phyloP scores from a whole-genome alignment of 2,329 filamentous ascomycete species.

The Penicillium janthinellum region DNA sequence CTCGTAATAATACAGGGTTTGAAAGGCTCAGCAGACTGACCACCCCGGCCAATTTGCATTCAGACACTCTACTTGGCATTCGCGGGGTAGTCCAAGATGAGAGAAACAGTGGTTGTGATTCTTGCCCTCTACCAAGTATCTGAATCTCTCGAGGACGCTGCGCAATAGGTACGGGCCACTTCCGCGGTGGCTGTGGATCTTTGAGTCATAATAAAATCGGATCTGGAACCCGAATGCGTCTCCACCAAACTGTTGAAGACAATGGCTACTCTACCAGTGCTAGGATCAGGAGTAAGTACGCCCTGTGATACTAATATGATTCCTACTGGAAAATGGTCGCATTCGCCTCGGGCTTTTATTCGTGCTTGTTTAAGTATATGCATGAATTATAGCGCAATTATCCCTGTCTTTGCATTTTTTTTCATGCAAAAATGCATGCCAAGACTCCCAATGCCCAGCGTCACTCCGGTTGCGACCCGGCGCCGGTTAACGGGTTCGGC shows the following conservation, averaged over 20 bases:
- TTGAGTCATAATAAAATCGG: slow-evolving; percentile 3
- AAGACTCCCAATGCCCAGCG: slow-evolving; percentile 2
- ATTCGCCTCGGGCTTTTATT: background rate
- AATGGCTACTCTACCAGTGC: background rate
- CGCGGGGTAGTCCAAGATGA: background rate
- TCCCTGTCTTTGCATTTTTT: background rate
- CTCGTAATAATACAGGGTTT: slow-evolving; percentile 1
- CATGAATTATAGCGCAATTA: background rate
- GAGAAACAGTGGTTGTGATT: background rate
- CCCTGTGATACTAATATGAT: background rate
- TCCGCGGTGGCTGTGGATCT: slow-evolving; percentile 2
- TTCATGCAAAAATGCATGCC: background rate
- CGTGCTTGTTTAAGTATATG: background rate
- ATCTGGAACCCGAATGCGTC: slow-evolving; percentile 1
- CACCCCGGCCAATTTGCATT: background rate
- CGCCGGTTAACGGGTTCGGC: slow-evolving; percentile 10
- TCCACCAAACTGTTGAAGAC: background rate
- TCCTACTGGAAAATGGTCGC: background rate
- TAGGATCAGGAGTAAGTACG: too few relatives aligned
- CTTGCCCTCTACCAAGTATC: background rate
- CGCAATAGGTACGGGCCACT: background rate
- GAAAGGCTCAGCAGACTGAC: slow-evolving; percentile 1
- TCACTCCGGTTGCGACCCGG: slow-evolving; percentile 10
- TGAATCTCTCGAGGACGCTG: background rate
- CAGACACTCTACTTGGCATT: slow-evolving; percentile 3